Conservation (phyloP, 257 asterid species). For the Solanum megistacrolobum region DNA sequence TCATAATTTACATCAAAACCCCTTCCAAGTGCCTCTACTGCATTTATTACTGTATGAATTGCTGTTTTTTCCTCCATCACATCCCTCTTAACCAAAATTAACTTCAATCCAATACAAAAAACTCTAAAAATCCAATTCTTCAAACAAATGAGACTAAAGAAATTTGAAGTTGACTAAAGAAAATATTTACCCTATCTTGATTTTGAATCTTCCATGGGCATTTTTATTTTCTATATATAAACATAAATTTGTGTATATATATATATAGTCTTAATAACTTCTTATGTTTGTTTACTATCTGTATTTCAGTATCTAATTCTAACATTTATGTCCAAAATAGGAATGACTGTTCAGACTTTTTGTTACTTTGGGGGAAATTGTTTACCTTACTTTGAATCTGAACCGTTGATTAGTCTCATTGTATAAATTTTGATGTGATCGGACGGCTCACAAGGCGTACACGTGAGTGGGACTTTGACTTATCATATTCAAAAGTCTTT, state of each 20-base stretch:
- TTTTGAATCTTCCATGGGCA: constrained; percentile 32
- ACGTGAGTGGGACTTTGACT: constrained; percentile 29
- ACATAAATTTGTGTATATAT: neutral
- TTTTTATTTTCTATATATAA: neutral
- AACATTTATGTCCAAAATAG: neutral
- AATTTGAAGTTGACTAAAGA: constrained; percentile 3
- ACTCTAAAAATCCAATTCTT: neutral
- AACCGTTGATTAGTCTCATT: neutral
- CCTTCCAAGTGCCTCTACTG: constrained; percentile 80
- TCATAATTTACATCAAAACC: constrained; percentile 87
- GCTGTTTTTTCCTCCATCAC: constrained; percentile 82
- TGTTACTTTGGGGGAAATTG: neutral
- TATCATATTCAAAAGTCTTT: neutral
- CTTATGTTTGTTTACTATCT: neutral
- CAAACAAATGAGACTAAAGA: neutral
- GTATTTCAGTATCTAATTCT: neutral
- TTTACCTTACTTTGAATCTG: neutral
- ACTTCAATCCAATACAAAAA: neutral
- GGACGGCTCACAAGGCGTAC: neutral
- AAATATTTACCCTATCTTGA: constrained; percentile 5
- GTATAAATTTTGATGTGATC: neutral
- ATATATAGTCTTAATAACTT: neutral
- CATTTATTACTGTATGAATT: constrained; percentile 57
- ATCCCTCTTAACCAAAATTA: constrained; percentile 9
- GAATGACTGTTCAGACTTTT: neutral